These are phyloP conservation scores for Cryphonectria naterciae DNA, from an alignment of 2,329 filamentous ascomycete species.

Conservation along the genomic window DNA sequence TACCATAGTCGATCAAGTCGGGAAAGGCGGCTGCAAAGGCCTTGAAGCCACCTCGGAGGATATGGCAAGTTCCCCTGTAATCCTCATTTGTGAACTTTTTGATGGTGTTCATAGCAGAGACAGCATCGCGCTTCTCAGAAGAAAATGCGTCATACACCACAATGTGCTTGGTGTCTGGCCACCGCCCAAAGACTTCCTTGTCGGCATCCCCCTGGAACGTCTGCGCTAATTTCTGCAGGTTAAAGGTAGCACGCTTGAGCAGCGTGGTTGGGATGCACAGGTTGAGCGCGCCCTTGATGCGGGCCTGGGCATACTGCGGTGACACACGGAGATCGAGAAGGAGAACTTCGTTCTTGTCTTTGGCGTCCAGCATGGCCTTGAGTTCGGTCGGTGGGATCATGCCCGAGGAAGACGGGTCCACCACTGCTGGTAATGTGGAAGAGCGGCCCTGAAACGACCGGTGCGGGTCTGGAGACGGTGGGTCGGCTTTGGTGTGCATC, in stretches of 20 bases:
- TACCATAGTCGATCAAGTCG: slow-evolving; percentile 59
- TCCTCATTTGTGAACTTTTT: slow-evolving; percentile 91
- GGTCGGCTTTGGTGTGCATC: slow-evolving; percentile 51
- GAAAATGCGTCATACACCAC: slow-evolving; percentile 87
- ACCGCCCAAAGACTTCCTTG: slow-evolving; percentile 73
- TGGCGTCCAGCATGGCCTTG: slow-evolving; percentile 56
- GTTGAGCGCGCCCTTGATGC: slow-evolving; percentile 82
- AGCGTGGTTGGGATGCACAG: slow-evolving; percentile 94
- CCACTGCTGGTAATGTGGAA: slow-evolving; percentile 56
- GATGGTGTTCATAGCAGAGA: slow-evolving; percentile 80
- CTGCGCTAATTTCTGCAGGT: slow-evolving; percentile 82
- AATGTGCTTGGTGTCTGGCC: slow-evolving; percentile 75
- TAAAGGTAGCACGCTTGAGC: slow-evolving; percentile 88
- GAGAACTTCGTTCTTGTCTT: slow-evolving; percentile 55
- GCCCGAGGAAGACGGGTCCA: slow-evolving; percentile 51
- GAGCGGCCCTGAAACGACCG: slow-evolving; percentile 38
- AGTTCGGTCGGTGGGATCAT: slow-evolving; percentile 61
- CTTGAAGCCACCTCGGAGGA: slow-evolving; percentile 81
- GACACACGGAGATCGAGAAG: slow-evolving; percentile 86
- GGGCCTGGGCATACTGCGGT: slow-evolving; percentile 76
- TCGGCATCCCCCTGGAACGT: slow-evolving; percentile 78
- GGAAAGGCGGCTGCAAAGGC: slow-evolving; percentile 73
- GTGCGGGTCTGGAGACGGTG: slow-evolving; percentile 40
- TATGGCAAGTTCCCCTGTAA: slow-evolving; percentile 72
- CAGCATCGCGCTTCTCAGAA: slow-evolving; percentile 77